phyloP scores from a whole-genome alignment of 2,329 filamentous ascomycete genomes.

The Aspergillus melleus region DNA sequence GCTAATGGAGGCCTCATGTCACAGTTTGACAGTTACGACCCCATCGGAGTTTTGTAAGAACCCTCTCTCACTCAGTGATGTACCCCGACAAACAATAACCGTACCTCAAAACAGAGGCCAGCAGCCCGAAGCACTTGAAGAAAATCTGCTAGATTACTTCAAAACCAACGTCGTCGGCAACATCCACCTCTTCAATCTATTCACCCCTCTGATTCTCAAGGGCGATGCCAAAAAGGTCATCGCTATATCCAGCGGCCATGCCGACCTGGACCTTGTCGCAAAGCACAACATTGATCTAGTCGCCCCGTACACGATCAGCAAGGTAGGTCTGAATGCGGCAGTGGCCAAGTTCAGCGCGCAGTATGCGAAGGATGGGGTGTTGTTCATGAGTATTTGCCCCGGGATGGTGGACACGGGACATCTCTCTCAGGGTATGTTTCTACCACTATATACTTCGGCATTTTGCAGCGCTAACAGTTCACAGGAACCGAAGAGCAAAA shows the following conservation, averaged over 20 bases:
- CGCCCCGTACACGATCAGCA: conserved; percentile 50
- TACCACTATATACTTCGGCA: not conserved
- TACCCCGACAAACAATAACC: not conserved
- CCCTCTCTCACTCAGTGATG: not conserved
- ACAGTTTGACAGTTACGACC: conserved; percentile 26
- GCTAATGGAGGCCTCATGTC: conserved; percentile 49
- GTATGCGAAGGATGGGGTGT: conserved; percentile 51
- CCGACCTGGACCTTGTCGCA: conserved; percentile 48
- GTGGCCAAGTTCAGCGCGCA: conserved; percentile 56
- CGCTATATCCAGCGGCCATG: conserved; percentile 50
- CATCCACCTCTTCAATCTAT: conserved; percentile 55
- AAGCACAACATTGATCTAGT: conserved; percentile 36
- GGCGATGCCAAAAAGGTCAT: conserved; percentile 57
- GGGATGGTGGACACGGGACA: conserved; percentile 51
- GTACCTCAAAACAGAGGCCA: conserved; percentile 24
- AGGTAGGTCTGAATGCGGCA: conserved; percentile 55
- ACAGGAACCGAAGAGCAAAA: conserved; percentile 20
- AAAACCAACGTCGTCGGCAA: conserved; percentile 54
- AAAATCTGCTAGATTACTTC: conserved; percentile 36
- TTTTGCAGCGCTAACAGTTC: not conserved
- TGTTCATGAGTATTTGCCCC: conserved; percentile 55
- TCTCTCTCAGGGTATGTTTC: conserved; percentile 19
- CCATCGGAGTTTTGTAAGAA: conserved; percentile 44
- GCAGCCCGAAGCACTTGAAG: conserved; percentile 36
- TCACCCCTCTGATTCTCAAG: conserved; percentile 54